Evolutionary conservation across 2,329 filamentous ascomycete genomes (phyloP).

Genomic region (Fusarium sp.): DNA sequence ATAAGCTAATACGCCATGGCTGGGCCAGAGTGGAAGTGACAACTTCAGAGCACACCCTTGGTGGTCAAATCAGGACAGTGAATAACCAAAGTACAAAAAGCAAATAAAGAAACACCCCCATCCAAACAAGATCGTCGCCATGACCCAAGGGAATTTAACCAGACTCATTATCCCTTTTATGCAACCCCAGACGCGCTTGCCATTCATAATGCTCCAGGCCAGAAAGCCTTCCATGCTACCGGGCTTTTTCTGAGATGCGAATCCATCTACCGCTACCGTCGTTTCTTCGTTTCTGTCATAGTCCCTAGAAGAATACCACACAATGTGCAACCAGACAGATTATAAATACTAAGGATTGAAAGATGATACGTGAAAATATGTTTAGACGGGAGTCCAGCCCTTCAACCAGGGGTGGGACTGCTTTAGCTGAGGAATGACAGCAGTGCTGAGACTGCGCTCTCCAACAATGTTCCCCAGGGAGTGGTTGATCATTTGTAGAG

Average conservation of each 20-base stretch:
- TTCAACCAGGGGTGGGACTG: constrained; percentile 40
- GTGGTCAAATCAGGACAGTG: neutral
- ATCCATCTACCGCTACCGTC: constrained; percentile 6
- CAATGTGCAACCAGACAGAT: constrained; percentile 2
- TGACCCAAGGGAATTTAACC: neutral
- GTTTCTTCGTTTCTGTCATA: constrained; percentile 30
- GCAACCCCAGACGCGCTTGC: constrained; percentile 3
- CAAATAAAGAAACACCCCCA: neutral
- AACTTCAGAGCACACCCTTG: neutral
- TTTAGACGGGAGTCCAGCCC: constrained; percentile 36
- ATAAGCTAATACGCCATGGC: neutral
- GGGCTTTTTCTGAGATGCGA: constrained; percentile 3
- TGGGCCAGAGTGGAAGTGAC: neutral
- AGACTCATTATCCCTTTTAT: constrained; percentile 1
- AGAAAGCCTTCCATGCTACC: constrained; percentile 2
- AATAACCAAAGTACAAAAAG: neutral
- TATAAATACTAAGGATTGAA: constrained; percentile 10
- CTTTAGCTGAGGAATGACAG: constrained; percentile 33
- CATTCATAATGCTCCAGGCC: constrained; percentile 4
- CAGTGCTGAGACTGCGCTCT: constrained; percentile 40
- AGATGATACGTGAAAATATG: neutral
- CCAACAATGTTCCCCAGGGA: constrained; percentile 42
- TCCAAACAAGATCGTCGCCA: constrained; percentile 2
- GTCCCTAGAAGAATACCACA: constrained; percentile 5
- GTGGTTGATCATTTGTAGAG: constrained; percentile 41